These are phyloP conservation scores for Warburgia ugandensis DNA, from an alignment of 164 flowering plant genomes.

Conservation along the genomic window DNA sequence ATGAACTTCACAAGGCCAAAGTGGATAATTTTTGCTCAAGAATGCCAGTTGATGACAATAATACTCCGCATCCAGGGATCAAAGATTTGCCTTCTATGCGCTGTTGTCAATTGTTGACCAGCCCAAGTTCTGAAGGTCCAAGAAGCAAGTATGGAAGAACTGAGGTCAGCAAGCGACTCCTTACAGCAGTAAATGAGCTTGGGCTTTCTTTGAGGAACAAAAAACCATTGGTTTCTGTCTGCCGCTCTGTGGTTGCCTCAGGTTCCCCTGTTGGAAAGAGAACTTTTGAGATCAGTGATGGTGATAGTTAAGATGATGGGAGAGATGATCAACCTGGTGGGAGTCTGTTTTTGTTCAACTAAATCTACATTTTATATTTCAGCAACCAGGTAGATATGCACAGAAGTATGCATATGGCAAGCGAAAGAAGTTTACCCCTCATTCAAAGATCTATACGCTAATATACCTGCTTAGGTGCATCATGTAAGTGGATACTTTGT, in stretches of 20 bases:
- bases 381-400: too few species aligned
- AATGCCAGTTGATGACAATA: neutral
- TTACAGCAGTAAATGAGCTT: constrained; percentile 35
- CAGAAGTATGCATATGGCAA: too few species aligned
- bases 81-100: constrained; percentile 13
- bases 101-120: neutral
- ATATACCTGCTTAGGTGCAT: too few species aligned
- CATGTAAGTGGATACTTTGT: too few species aligned
- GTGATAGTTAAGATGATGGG: constrained; percentile 20
- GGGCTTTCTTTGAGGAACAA: constrained; percentile 23
- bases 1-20: constrained; percentile 8
- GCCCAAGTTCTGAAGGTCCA: constrained; percentile 6
- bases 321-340: too few species aligned
- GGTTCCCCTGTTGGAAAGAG: constrained; percentile 13
- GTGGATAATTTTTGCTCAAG: constrained; percentile 6
- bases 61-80: constrained; percentile 10
- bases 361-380: too few species aligned
- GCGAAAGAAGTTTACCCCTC: too few species aligned
- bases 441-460: too few species aligned
- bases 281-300: constrained; percentile 38
- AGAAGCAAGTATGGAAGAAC: constrained; percentile 15
- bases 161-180: constrained; percentile 39
- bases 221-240: constrained; percentile 9
- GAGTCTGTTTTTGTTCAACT: too few species aligned
- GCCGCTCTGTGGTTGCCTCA: constrained; percentile 9